phyloP scores from a whole-genome alignment of 495 filamentous ascomycete species.

The Aspergillus saccharolyticus region DNA sequence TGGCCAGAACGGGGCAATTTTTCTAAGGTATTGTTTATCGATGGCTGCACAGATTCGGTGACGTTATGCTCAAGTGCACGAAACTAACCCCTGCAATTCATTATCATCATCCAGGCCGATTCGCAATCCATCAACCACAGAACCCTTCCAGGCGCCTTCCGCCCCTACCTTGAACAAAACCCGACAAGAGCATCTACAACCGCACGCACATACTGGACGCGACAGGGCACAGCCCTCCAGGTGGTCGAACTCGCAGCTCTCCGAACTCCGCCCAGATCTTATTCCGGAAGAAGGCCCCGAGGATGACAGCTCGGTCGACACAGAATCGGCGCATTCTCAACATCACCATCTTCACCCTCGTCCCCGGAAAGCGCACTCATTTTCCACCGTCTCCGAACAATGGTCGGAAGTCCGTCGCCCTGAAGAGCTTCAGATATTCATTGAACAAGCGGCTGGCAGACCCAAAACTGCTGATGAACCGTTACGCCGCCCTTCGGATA shows the following conservation, averaged over 20 bases:
- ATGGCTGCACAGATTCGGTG: not conserved
- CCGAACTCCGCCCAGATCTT: slow-evolving; percentile 36
- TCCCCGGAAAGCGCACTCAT: slow-evolving; percentile 54
- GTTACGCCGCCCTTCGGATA: slow-evolving; percentile 57
- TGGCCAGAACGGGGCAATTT: slow-evolving; percentile 89
- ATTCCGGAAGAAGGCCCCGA: slow-evolving; percentile 23
- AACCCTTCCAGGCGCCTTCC: slow-evolving; percentile 26
- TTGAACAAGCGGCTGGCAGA: slow-evolving; percentile 65
- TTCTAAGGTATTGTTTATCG: slow-evolving; percentile 67
- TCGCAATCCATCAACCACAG: slow-evolving; percentile 41
- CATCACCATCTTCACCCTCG: slow-evolving; percentile 19
- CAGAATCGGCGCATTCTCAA: slow-evolving; percentile 26
- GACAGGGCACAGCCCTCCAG: slow-evolving; percentile 29
- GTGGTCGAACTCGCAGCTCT: slow-evolving; percentile 47
- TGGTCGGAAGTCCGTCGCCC: slow-evolving; percentile 29
- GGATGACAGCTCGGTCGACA: slow-evolving; percentile 26
- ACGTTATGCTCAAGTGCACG: slow-evolving; percentile 7
- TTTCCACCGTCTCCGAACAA: slow-evolving; percentile 57
- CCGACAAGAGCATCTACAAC: slow-evolving; percentile 32
- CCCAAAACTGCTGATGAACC: slow-evolving; percentile 64
- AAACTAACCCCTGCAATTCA: slow-evolving; percentile 21
- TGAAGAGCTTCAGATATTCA: slow-evolving; percentile 77
- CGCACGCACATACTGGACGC: slow-evolving; percentile 17
- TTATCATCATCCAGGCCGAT: slow-evolving; percentile 41
- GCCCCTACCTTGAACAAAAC: slow-evolving; percentile 27